A percentile compares a stretch with the other conserved stretches of the same genome.
Conservation (phyloP, 352 stramenopile genomes). For the Phytophthora melonis region DNA sequence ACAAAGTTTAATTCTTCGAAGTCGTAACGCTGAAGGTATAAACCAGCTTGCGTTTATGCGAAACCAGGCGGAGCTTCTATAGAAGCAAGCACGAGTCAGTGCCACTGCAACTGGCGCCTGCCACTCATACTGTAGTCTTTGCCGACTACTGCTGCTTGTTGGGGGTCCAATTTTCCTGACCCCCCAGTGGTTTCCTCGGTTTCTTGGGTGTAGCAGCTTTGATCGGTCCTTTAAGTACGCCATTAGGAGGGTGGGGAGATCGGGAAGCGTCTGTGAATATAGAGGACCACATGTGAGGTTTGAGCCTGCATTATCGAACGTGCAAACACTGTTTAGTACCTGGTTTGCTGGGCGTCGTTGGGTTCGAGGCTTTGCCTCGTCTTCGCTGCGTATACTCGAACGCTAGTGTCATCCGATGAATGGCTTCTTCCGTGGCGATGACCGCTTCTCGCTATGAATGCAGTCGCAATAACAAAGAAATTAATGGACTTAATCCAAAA, state of each 20-base stretch:
- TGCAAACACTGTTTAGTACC: conserved; percentile 8
- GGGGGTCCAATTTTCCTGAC: conserved; percentile 33
- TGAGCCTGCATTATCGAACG: too few relatives aligned
- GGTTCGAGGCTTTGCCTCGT: conserved; percentile 22
- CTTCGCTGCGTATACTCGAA: conserved; percentile 36
- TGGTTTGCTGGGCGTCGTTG: conserved; percentile 34
- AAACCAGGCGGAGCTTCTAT: not conserved
- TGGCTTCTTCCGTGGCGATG: conserved; percentile 45
- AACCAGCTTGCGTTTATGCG: not conserved
- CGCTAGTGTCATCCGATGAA: conserved; percentile 44
- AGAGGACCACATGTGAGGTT: not conserved
- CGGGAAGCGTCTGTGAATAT: not conserved
- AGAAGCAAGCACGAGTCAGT: too few relatives aligned
- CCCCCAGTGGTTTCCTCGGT: conserved; percentile 9
- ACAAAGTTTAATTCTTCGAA: not conserved
- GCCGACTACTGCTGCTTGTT: conserved; percentile 20
- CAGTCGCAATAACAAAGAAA: too few relatives aligned
- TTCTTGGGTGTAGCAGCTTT: conserved; percentile 28
- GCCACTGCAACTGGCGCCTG: too few relatives aligned
- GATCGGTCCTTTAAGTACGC: conserved; percentile 11
- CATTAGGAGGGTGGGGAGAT: conserved; percentile 1
- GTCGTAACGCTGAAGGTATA: not conserved
- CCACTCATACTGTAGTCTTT: not conserved
- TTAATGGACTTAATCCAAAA: not conserved
- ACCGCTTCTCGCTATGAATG: conserved; percentile 37